These are phyloP conservation scores for Apiotrichum brassicae DNA, from an alignment of 1,284 basidiomycete genomes.

Conservation along the genomic window DNA sequence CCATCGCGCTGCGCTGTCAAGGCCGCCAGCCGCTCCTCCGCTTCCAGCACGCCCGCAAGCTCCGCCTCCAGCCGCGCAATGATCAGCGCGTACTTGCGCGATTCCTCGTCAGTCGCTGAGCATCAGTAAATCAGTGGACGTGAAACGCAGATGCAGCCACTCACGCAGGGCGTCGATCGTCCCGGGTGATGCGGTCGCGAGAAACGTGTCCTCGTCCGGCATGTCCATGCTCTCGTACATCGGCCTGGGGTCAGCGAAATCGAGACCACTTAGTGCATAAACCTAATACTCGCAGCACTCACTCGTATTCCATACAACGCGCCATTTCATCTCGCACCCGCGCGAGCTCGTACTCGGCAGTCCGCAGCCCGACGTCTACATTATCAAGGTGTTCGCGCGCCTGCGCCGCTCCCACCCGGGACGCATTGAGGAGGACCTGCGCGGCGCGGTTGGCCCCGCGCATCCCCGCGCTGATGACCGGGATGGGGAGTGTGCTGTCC, in stretches of 20 bases:
- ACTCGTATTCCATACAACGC: conserved; percentile 37
- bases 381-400: conserved; percentile 30
- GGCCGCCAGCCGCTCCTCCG: conserved; percentile 24
- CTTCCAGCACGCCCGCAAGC: conserved; percentile 31
- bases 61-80: conserved; percentile 36
- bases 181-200: conserved; percentile 13
- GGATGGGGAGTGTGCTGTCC: conserved; percentile 8
- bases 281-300: conserved; percentile 18
- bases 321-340: conserved; percentile 36
- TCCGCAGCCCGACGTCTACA: conserved; percentile 31
- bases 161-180: conserved; percentile 27
- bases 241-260: conserved; percentile 20
- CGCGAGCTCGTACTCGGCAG: conserved; percentile 37
- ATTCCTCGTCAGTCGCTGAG: conserved; percentile 22
- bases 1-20: conserved; percentile 35
- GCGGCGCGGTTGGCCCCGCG: conserved; percentile 26
- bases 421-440: conserved; percentile 34
- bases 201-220: conserved; percentile 21
- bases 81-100: conserved; percentile 27
- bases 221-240: conserved; percentile 29
- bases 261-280: too few relatives aligned
- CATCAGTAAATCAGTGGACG: not conserved
- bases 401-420: conserved; percentile 23
- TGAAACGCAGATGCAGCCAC: conserved; percentile 1
- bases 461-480: conserved; percentile 26